Base-by-base conservation (phyloP, 768 basidiomycete species). In the Psilocybe azurescens region DNA sequence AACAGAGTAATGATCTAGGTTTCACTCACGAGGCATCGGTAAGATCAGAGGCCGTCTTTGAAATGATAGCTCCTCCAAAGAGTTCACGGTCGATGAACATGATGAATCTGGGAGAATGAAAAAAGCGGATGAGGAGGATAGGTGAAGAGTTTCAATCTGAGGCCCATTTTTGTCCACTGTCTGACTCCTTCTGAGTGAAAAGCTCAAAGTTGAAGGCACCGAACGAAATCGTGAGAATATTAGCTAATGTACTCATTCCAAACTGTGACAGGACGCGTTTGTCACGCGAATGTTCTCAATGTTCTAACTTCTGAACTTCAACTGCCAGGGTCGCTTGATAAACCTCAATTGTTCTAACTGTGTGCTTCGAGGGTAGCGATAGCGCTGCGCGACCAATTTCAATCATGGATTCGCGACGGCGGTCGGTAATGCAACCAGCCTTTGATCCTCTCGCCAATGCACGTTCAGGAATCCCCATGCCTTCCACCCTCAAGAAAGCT, bases 61-160 rank as follows among this genome's bases (percentile, higher is more conserved):
- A 82, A 5, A 79, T 83, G 61, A 99, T 94, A 11, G 93, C 94
- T 11, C 94, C 95, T 3, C 94, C 97, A 75, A 95, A 99, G 0
- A 99, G 84, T 5, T 82, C 73, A 64, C 83, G 80, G 18, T 66
- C 70, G 39, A 72, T 56, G 63, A 64, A 64, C 66, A 70, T 70
- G 29, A 46, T 55, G 24, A 24, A 24, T 20, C 29, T 24, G 55
- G 33, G 11, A 48, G 51, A 53, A 13, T 24, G 33, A 53, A 38
- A 44, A 9, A 10, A 51, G 49, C 54, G 20, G 32, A 28, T 47
- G 44, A 59, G 28, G 56, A 24, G 28, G 24, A 36, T 48, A 44
- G 55, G 47, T 13, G 33, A 53, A 47, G 32, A 47, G 50, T 16
- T 18, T 44, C 20, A 28, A 32, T 20, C 4, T 29, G 36, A 54